phyloP scores from a whole-genome alignment of 345 rosid species.

The Carallia brachiata region DNA sequence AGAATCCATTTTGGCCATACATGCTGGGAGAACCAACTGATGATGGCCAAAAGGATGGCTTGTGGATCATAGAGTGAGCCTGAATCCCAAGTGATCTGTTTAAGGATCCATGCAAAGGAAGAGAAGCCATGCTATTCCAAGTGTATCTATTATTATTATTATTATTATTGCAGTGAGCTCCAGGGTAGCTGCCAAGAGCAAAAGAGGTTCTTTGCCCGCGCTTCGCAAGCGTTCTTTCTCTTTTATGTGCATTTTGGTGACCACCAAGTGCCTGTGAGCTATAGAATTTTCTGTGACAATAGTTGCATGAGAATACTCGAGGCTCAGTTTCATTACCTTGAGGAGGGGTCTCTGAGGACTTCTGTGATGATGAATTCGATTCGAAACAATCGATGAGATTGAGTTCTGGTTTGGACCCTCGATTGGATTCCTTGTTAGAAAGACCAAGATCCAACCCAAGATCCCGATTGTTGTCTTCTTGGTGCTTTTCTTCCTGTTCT shows the following conservation, averaged over 20 bases:
- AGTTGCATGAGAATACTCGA: conserved; percentile 38
- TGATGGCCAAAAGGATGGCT: conserved; percentile 30
- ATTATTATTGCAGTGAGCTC: background rate
- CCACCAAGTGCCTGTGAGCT: conserved; percentile 40
- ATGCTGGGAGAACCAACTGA: conserved; percentile 17
- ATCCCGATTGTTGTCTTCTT: conserved; percentile 4
- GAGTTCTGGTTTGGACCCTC: conserved; percentile 40
- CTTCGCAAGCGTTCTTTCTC: conserved; percentile 34
- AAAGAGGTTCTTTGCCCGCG: conserved; percentile 33
- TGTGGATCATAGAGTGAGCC: conserved; percentile 65
- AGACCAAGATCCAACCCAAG: conserved; percentile 66
- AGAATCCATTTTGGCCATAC: conserved; percentile 41
- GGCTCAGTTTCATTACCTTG: conserved; percentile 35
- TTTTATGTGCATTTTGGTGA: conserved; percentile 36
- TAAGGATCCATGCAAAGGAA: conserved; percentile 68
- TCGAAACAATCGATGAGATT: conserved; percentile 51
- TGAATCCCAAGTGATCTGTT: conserved; percentile 63
- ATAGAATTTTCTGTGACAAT: conserved; percentile 36
- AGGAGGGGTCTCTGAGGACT: conserved; percentile 24
- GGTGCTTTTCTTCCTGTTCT: conserved; percentile 10
- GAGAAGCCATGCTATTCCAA: conserved; percentile 56
- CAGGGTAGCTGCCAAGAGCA: conserved; percentile 28
- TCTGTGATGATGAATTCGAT: conserved; percentile 16
- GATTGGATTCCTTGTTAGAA: conserved; percentile 28
- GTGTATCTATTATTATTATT: conserved; percentile 29